Evolutionary conservation across 2,329 filamentous ascomycete genomes (phyloP), one percentile per base, ranked within the genome.

Genomic region (Calonectria crousiana): DNA sequence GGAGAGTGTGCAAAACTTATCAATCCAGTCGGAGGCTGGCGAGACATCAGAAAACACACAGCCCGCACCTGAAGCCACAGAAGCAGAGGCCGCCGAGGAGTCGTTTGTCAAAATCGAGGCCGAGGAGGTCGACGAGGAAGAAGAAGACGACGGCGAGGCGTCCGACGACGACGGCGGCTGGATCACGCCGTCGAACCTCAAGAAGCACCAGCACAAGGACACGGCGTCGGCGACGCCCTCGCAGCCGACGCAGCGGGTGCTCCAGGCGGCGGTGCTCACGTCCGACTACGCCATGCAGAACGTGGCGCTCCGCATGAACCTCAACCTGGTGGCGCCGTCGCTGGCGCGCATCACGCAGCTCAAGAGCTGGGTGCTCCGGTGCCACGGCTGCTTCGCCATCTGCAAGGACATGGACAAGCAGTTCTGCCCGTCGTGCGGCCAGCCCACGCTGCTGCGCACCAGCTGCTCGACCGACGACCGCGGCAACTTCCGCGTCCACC

Each of bases 251-350:
- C 88, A 91, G 44, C 90, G 91, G 75, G 92, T 91, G 16, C 93
- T 98, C 79, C 93, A 97, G 84, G 95, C 95, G 20, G 96, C 95
- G n/a, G 93, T 96, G 56, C 93, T 98, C 82, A 98, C 97, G 1
- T 95, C 94, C 71, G 97, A 99, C 87, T 98, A 95, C 85, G 96
- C 97, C 70, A 98, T 99, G 95, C 96, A 98, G 87, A 98, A 98
- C 83, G 95, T 98, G 10, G 91, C 97, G 2, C 90, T 99, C 6
- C 95, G 97, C 79, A 97, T 98, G 88, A 98, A 98, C 86, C 91
- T 99, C 68, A 95, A 97, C 83, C 91, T 98, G 14, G 90, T 98
- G 73, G 95, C 96, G 0, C 91, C 95, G 0, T 90, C 92, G 20
- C 88, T 98, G 74, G 90, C 94, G 76, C 92, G 95, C 80, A 95